Conservation (phyloP, 1,284 basidiomycete species). For the Moesziomyces parantarcticus region DNA sequence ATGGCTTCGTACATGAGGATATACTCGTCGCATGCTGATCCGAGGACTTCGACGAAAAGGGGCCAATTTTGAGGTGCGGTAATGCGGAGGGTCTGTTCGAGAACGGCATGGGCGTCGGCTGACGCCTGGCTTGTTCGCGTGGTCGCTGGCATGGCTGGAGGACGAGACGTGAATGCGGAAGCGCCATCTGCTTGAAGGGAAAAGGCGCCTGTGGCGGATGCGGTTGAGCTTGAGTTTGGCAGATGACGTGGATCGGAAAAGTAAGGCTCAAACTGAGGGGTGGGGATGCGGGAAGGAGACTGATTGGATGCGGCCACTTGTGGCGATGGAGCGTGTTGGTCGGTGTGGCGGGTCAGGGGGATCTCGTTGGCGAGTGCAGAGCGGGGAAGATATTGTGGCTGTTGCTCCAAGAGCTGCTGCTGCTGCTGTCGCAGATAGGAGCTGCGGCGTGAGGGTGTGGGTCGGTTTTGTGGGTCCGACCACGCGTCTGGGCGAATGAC, state of each 20-base stretch:
- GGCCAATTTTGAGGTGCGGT: slow-evolving; percentile 49
- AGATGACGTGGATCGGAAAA: slow-evolving; percentile 15
- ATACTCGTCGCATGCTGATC: slow-evolving; percentile 35
- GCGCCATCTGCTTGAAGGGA: background rate
- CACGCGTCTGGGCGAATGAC: slow-evolving; percentile 64
- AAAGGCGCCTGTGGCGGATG: background rate
- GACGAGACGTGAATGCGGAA: background rate
- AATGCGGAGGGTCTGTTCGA: slow-evolving; percentile 28
- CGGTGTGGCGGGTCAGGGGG: slow-evolving; percentile 2
- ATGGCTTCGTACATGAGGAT: slow-evolving; percentile 31
- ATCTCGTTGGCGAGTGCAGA: slow-evolving; percentile 13
- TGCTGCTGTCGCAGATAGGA: slow-evolving; percentile 41
- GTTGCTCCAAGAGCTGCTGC: slow-evolving; percentile 16
- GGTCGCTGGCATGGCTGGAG: background rate
- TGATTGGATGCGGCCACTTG: slow-evolving; percentile 9
- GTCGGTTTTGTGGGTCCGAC: slow-evolving; percentile 50
- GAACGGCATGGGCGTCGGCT: slow-evolving; percentile 17
- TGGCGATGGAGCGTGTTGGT: slow-evolving; percentile 11
- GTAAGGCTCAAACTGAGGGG: slow-evolving; percentile 25
- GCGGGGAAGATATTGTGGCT: slow-evolving; percentile 14
- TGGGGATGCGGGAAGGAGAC: background rate
- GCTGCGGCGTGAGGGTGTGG: slow-evolving; percentile 43
- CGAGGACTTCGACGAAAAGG: slow-evolving; percentile 29
- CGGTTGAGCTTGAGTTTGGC: background rate
- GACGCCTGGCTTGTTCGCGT: background rate